phyloP scores from a whole-genome alignment of 306 rosid species.

The Sindora glabra region DNA sequence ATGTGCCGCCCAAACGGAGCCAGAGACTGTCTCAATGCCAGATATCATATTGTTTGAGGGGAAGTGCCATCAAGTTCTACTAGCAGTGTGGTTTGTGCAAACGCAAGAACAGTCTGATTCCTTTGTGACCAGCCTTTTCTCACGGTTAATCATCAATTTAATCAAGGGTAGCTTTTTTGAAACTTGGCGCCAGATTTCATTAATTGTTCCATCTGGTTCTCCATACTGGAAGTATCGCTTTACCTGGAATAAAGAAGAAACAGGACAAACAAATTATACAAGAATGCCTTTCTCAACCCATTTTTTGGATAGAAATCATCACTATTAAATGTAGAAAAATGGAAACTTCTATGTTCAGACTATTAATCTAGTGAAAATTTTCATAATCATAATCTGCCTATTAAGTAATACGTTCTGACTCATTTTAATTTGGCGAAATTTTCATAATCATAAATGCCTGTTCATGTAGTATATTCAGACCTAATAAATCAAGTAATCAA shows the following conservation, averaged over 20 bases:
- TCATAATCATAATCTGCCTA: too few species aligned
- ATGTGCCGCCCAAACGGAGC: not conserved
- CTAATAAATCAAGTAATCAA: not conserved
- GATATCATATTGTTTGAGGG: not conserved
- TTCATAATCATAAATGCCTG: not conserved
- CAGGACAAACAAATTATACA: not conserved
- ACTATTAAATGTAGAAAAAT: not conserved
- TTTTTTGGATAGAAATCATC: not conserved
- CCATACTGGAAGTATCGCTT: conserved; percentile 65
- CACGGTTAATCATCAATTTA: conserved; percentile 75
- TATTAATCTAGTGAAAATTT: too few species aligned
- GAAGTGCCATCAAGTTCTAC: conserved; percentile 10
- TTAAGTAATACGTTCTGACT: too few species aligned
- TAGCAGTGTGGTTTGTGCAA: conserved; percentile 57
- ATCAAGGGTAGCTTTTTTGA: conserved; percentile 70
- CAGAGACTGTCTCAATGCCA: conserved; percentile 4
- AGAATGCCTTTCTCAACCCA: not conserved
- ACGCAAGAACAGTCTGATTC: conserved; percentile 66
- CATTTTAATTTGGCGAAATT: not conserved
- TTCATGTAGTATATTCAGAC: not conserved
- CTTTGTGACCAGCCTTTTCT: conserved; percentile 52
- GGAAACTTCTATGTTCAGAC: too few species aligned
- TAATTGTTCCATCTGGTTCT: conserved; percentile 46
- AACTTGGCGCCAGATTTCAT: conserved; percentile 89
- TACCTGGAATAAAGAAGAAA: conserved; percentile 78